Evolutionary conservation across 345 rosid genomes (phyloP), one percentile per base, ranked within the genome.

Genomic region (Raphanus raphanistrum): DNA sequence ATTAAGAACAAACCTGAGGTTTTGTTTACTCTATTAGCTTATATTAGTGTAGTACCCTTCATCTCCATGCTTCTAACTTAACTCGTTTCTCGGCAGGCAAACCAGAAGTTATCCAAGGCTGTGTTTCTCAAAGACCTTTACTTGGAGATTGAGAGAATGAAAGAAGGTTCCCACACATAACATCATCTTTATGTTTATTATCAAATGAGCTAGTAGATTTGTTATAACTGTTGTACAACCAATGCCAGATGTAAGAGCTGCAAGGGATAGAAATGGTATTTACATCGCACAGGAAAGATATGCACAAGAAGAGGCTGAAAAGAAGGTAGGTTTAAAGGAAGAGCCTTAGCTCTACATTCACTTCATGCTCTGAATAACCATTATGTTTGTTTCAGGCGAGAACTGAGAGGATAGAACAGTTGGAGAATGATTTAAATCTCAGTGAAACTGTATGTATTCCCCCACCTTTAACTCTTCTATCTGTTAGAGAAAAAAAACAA

Each of bases 1-100:
- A 94, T 94, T 2, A 94, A 87, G 81, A 94, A 94, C 84, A 94
- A 82, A 77, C 98, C 98, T 28, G 98, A 94, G 95, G 98, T 94
- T 72, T 45, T 64, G 84, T 73, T 72, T 70, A 48, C 1, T 26
- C 55, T n/a, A n/a, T n/a, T 31, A 21, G 26, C 2, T 35, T 3
- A n/a, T 26, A 71, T 71, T 48, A 12, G 12, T 55, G 21, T 67
- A 67, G 21, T 67, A 67, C 9, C 35, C 27, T 16, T 71, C 17
- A 1, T 21, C 26, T 1, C 28, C 50, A 72, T 38, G 15, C 36
- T 73, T 29, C 50, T 73, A 50, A 27, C 79, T 59, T 25, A 52
- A 33, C 64, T 32, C 33, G 75, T 74, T 3, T 66, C 4, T 68
- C 76, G 80, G 76, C 90, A 94, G 98, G 97, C 97, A 72, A 94